Evolutionary conservation across 768 basidiomycete species (phyloP).

Genomic region (Amanita pseudoporphyria): DNA sequence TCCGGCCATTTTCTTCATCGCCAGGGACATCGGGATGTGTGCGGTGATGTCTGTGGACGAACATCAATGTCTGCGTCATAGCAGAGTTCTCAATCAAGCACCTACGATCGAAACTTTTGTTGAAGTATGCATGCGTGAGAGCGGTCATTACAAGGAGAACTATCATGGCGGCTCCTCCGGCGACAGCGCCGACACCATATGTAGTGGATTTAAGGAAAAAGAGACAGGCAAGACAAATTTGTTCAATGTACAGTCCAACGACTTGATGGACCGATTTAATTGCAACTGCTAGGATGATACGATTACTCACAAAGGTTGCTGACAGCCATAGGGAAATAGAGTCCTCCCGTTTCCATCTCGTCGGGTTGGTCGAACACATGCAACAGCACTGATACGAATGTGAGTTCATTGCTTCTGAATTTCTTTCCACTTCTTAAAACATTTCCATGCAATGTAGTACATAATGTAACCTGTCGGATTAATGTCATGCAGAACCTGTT

Average conservation of each 20-base stretch:
- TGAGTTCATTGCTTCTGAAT: too few relatives aligned
- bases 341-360: conserved; percentile 36
- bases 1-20: conserved; percentile 41
- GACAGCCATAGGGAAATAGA: conserved; percentile 37
- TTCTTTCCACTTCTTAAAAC: conserved; percentile 23
- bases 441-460: conserved; percentile 54
- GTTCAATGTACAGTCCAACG: conserved; percentile 49
- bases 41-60: conserved; percentile 32
- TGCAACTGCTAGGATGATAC: conserved; percentile 7
- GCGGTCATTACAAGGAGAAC: conserved; percentile 46
- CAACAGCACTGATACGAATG: conserved; percentile 26
- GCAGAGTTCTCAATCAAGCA: neutral
- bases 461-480: conserved; percentile 16
- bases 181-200: conserved; percentile 25
- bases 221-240: conserved; percentile 52
- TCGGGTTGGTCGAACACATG: conserved; percentile 46
- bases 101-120: conserved; percentile 7
- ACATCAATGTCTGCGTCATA: neutral
- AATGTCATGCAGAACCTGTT: conserved; percentile 12
- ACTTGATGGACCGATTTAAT: conserved; percentile 23
- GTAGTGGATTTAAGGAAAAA: conserved; percentile 51
- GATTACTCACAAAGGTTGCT: conserved; percentile 35
- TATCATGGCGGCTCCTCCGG: conserved; percentile 47
- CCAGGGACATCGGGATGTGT: conserved; percentile 54
- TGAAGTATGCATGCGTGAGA: conserved; percentile 24